phyloP scores from a whole-genome alignment of 2,329 filamentous ascomycete genomes.

The Sclerotinia spermophila region DNA sequence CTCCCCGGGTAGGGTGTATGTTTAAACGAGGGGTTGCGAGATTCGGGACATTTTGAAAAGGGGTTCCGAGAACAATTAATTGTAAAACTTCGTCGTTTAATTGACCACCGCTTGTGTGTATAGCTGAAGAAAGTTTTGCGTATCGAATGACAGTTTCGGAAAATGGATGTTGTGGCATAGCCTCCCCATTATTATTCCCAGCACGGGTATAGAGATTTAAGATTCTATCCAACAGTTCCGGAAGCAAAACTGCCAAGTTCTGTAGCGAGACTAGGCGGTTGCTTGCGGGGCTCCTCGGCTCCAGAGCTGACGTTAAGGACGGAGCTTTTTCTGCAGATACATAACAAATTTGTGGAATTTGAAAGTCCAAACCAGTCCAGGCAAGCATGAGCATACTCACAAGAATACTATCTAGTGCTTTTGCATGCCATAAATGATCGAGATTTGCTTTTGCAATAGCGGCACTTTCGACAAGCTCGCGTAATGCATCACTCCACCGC shows the following conservation, averaged over 20 bases:
- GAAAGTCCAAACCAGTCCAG: conserved; percentile 81
- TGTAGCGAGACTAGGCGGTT: conserved; percentile 42
- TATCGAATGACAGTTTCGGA: conserved; percentile 73
- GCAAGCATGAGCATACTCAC: conserved; percentile 78
- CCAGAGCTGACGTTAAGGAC: conserved; percentile 23
- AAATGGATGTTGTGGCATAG: conserved; percentile 65
- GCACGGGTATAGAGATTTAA: conserved; percentile 69
- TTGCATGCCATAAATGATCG: conserved; percentile 97
- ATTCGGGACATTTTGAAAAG: conserved; percentile 48
- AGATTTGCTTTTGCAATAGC: conserved; percentile 72
- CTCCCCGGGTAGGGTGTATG: conserved; percentile 54
- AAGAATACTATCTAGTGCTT: conserved; percentile 84
- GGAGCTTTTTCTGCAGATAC: conserved; percentile 35
- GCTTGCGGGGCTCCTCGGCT: conserved; percentile 35
- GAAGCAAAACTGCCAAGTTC: conserved; percentile 57
- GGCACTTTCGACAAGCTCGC: conserved; percentile 77
- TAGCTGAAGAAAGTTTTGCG: conserved; percentile 62
- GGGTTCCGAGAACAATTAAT: conserved; percentile 61
- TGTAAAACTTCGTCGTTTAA: conserved; percentile 59
- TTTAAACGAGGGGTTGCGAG: conserved; percentile 51
- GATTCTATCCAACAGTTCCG: conserved; percentile 72
- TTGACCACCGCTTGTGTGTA: conserved; percentile 63
- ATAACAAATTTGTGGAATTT: conserved; percentile 58
- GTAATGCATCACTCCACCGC: conserved; percentile 83
- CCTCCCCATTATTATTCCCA: conserved; percentile 59